These are phyloP conservation scores for Fabrea salina DNA, from an alignment of 169 alveolate species.

Conservation along the genomic window DNA sequence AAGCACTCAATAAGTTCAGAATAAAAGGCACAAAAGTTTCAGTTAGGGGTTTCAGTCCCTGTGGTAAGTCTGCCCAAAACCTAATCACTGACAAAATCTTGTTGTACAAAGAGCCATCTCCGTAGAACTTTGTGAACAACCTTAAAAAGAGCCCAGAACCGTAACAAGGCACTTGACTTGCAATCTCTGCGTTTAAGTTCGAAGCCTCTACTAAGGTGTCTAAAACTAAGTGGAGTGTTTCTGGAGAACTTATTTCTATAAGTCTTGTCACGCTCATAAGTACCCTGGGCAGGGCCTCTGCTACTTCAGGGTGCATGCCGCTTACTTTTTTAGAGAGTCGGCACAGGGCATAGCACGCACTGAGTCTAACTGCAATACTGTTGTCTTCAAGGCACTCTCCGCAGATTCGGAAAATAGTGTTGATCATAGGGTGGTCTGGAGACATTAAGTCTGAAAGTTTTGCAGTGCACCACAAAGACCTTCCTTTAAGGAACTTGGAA, in stretches of 20 bases:
- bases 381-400: not conserved
- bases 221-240: conserved; percentile 60
- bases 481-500: conserved; percentile 33
- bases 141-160: conserved; percentile 48
- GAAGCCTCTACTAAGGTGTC: conserved; percentile 54
- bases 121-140: conserved; percentile 46
- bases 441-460: conserved; percentile 40
- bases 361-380: conserved; percentile 28
- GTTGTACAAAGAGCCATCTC: conserved; percentile 44
- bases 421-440: not conserved
- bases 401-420: not conserved
- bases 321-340: conserved; percentile 22
- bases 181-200: conserved; percentile 49
- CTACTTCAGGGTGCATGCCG: conserved; percentile 8
- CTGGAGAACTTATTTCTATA: conserved; percentile 43
- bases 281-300: conserved; percentile 38
- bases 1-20: not conserved
- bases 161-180: conserved; percentile 53
- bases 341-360: conserved; percentile 28
- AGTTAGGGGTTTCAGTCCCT: conserved; percentile 30
- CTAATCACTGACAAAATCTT: conserved; percentile 61
- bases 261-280: conserved; percentile 41
- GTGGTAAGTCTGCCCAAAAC: conserved; percentile 56
- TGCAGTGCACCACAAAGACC: conserved; percentile 47
- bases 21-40: not conserved